Evolutionary conservation across 1,284 basidiomycete species (phyloP), one percentile per base, ranked within the genome.

Genomic region (Ceratobasidium sp.): DNA sequence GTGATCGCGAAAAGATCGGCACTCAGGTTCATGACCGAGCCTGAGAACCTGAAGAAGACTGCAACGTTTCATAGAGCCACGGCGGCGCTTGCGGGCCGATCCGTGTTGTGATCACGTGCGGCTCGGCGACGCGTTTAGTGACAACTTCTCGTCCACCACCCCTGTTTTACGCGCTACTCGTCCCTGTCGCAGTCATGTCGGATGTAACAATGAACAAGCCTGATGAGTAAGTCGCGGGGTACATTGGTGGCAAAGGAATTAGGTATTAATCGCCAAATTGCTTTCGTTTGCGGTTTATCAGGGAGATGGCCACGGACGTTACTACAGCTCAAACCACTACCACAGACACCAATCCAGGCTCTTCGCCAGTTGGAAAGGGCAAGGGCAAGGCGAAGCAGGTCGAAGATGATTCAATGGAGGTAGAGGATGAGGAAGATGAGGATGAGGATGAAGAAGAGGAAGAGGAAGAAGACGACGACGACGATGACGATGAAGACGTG

Each of bases 361-460:
- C 64, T 12, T 69, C 52, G 26, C 48, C 62, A 53, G 32, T 30
- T 2, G 41, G 39, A 34, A 69, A 69, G 30, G 64, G 64, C 21
- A 67, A 65, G 48, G 62, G 62, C 21, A 67, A 69, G 26, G 39
- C n/a, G 34, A 39, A 53, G 50, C 32, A 50, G n/a, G 2, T 1
- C n/a, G 46, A 2, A 28, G 64, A 69, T 43, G 64, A 26, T 21
- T 57, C 64, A 6, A 69, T 69, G 64, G 64, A 69, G 14, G 26
- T 30, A 41, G 62, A 65, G 8, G 48, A 50, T 10, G 46, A 65
- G 30, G 62, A 53, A 2, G 62, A 65, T 2, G 62, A 65, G 6
- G 62, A 53, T 3, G 61, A 64, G 26, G 61, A 64, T 3, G 52
- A 67, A 14, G 48, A 53, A 18, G 64, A 67, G 1, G 64, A 69